Evolutionary conservation across 768 basidiomycete genomes (phyloP).

Genomic region (Lactifluus pinguis): DNA sequence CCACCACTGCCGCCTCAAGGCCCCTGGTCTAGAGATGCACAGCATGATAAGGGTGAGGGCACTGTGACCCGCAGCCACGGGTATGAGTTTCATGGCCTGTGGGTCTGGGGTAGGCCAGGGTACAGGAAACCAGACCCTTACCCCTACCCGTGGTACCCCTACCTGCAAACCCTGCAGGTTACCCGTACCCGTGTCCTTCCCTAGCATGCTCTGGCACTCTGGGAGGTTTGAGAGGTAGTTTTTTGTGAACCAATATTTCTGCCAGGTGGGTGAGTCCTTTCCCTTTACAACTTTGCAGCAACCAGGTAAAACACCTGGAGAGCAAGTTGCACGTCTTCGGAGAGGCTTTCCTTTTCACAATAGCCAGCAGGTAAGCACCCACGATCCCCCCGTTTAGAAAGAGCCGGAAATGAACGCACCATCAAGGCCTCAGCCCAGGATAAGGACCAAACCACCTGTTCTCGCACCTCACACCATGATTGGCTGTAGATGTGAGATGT

Average conservation of each 20-base stretch:
- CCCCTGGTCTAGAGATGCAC: too few relatives aligned
- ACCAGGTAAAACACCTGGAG: not conserved
- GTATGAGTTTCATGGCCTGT: too few relatives aligned
- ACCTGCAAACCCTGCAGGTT: too few relatives aligned
- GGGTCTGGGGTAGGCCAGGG: too few relatives aligned
- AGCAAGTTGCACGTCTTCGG: not conserved
- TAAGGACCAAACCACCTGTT: not conserved
- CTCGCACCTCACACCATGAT: not conserved
- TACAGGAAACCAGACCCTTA: too few relatives aligned
- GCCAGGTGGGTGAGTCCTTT: not conserved
- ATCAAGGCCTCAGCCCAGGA: not conserved
- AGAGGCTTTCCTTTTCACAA: not conserved
- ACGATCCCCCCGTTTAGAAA: not conserved
- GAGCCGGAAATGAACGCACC: not conserved
- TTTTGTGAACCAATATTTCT: not conserved
- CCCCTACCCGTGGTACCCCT: too few relatives aligned
- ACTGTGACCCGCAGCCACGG: too few relatives aligned
- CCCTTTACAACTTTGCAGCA: not conserved
- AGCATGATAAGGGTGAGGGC: too few relatives aligned
- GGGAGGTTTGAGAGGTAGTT: not conserved
- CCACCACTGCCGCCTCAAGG: too few relatives aligned
- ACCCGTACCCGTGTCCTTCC: too few relatives aligned
- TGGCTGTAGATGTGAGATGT: not conserved
- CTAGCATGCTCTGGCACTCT: accelerated
- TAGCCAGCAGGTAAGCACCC: not conserved